A percentile compares a stretch with the other conserved stretches of the same genome.
These are phyloP conservation scores for Ulvella scutata DNA, from an alignment of 139 green algal species.

Conservation along the genomic window DNA sequence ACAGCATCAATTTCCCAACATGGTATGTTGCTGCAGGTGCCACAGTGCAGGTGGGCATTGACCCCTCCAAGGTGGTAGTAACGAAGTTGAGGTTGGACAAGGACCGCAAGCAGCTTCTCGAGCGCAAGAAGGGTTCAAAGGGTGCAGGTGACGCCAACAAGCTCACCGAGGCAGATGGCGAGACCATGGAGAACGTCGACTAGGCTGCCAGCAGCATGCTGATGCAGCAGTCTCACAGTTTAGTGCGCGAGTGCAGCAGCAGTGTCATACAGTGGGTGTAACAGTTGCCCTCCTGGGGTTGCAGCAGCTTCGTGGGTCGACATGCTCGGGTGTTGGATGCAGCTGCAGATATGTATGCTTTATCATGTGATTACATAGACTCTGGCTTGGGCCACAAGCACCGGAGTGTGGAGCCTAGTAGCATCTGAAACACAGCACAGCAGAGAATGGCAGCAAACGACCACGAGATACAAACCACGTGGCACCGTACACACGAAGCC, in stretches of 20 bases:
- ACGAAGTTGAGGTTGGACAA: constrained; percentile 99
- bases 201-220: neutral
- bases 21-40: constrained; percentile 42
- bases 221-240: neutral
- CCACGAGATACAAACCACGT: no score
- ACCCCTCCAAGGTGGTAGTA: constrained; percentile 94
- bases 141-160: constrained; percentile 64
- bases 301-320: no score
- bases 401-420: no score
- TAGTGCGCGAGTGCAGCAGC: neutral
- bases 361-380: no score
- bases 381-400: no score
- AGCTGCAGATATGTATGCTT: no score
- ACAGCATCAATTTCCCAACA: no score
- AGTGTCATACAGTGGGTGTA: neutral
- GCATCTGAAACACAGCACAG: no score
- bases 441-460: no score
- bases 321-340: no score
- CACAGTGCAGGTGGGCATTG: constrained; percentile 89
- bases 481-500: no score
- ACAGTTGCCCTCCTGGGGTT: no score
- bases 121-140: constrained; percentile 70
- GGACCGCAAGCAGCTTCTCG: constrained; percentile 83
- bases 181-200: neutral
- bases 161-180: constrained; percentile 35